Conservation (phyloP, 75 land plant species). For the Picea glauca region DNA sequence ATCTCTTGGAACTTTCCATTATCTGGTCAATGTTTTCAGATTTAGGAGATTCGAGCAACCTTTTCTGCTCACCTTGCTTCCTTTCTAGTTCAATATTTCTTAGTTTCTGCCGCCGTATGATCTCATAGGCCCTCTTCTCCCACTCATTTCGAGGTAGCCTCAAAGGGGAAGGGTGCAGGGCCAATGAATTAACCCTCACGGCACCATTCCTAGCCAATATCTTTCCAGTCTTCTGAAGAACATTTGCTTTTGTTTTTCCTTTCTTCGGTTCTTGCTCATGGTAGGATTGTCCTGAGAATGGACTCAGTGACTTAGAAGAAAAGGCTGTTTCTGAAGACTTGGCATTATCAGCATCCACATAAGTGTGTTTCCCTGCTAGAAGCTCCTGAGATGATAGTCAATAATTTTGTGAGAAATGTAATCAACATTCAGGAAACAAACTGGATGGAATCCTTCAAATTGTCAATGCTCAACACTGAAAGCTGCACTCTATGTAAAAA, state of each 20-base stretch:
- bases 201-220: not conserved
- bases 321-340: not conserved
- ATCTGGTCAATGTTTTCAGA: not conserved
- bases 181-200: not conserved
- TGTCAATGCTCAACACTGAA: not conserved
- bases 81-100: not conserved
- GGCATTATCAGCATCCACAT: slow-evolving; percentile 5
- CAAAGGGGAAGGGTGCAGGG: not conserved
- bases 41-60: not conserved
- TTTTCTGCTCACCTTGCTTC: not conserved
- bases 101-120: slow-evolving; percentile 7
- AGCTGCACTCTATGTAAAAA: not conserved
- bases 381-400: slow-evolving; percentile 2
- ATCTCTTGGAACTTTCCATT: not conserved
- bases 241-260: not conserved
- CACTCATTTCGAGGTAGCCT: not conserved
- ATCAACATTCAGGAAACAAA: not conserved
- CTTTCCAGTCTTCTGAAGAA: not conserved
- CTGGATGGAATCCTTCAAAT: not conserved
- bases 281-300: not conserved
- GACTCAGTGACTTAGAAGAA: not conserved
- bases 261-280: not conserved
- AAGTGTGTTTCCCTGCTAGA: not conserved
- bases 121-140: slow-evolving; percentile 1
- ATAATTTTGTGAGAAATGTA: not conserved